These are phyloP conservation scores for Saccharomycopsis microspora DNA, from an alignment of 805 yeast genomes.

Conservation along the genomic window DNA sequence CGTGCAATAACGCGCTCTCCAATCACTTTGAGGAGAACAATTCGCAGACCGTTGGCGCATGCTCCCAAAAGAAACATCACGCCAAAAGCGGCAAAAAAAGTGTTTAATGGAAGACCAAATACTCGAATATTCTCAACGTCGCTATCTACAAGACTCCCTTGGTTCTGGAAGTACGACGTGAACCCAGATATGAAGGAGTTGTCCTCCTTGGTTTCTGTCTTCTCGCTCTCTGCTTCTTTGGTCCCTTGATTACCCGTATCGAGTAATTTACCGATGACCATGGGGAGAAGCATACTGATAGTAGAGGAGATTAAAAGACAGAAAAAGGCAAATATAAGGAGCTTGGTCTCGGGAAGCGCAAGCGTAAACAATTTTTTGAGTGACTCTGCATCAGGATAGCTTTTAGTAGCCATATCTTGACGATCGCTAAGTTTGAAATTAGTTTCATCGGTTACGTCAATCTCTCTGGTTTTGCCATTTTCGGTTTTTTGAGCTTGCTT, in stretches of 20 bases:
- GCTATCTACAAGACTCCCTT: conserved; percentile 19
- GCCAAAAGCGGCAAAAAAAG: conserved; percentile 53
- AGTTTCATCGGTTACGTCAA: background rate
- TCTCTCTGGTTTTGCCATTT: too few species aligned
- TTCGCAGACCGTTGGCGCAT: conserved; percentile 68
- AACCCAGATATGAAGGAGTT: conserved; percentile 11
- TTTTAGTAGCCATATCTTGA: conserved; percentile 1
- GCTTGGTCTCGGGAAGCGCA: conserved; percentile 45
- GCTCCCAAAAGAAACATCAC: conserved; percentile 65
- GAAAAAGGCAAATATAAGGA: conserved; percentile 48
- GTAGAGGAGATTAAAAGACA: conserved; percentile 63
- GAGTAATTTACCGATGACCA: conserved; percentile 74
- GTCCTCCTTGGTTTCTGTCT: conserved; percentile 19
- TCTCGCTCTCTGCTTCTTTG: conserved; percentile 8
- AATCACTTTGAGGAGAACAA: conserved; percentile 60
- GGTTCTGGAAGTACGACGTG: background rate
- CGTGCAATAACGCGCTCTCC: conserved; percentile 87
- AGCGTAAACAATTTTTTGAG: conserved; percentile 35
- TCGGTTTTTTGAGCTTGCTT: too few species aligned
- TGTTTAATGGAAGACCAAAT: conserved; percentile 49
- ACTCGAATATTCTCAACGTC: conserved; percentile 25
- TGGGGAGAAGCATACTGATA: conserved; percentile 72
- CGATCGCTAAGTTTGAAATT: conserved; percentile 11
- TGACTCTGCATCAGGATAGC: conserved; percentile 14
- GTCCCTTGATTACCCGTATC: conserved; percentile 40